Percentiles rank a stretch among this genome's conserved stretches.
Conservation (phyloP, 1,139 yeast genomes). For the Pichia sp. region DNA sequence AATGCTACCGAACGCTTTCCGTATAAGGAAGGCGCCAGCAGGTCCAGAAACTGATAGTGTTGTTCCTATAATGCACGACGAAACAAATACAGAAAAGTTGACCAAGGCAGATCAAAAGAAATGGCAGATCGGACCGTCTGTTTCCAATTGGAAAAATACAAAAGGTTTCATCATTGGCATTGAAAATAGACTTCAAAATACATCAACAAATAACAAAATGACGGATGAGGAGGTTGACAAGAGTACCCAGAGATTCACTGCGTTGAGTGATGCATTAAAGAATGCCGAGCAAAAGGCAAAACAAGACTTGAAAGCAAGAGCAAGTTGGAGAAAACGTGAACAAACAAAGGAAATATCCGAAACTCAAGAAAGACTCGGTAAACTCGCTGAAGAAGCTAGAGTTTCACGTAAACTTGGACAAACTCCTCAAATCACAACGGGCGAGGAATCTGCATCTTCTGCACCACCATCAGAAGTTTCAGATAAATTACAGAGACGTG, state of each 20-base stretch:
- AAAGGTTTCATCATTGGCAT: constrained; percentile 84
- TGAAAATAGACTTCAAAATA: constrained; percentile 58
- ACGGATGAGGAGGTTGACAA: constrained; percentile 33
- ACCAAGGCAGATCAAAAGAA: constrained; percentile 74
- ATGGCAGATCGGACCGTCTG: constrained; percentile 91
- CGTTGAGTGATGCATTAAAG: constrained; percentile 69
- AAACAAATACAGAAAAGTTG: constrained; percentile 38
- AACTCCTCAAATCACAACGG: constrained; percentile 9
- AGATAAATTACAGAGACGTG: constrained; percentile 32
- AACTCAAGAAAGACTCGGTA: constrained; percentile 57
- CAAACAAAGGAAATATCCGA: constrained; percentile 56
- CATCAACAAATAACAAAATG: constrained; percentile 41
- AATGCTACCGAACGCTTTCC: constrained; percentile 73
- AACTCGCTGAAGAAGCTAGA: constrained; percentile 59
- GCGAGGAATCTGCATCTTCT: too few relatives aligned
- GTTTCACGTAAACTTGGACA: constrained; percentile 2
- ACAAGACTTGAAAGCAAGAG: constrained; percentile 61
- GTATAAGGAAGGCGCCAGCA: constrained; percentile 70
- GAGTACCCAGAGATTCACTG: constrained; percentile 61
- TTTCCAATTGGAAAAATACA: constrained; percentile 96
- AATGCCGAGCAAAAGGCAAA: constrained; percentile 75
- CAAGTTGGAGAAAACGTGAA: constrained; percentile 51
- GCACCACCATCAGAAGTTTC: neutral
- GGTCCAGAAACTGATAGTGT: constrained; percentile 67
- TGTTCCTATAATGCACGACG: constrained; percentile 33